These are phyloP conservation scores for Lasiodiplodia sp. DNA, from an alignment of 2,329 filamentous ascomycete species.

Conservation along the genomic window DNA sequence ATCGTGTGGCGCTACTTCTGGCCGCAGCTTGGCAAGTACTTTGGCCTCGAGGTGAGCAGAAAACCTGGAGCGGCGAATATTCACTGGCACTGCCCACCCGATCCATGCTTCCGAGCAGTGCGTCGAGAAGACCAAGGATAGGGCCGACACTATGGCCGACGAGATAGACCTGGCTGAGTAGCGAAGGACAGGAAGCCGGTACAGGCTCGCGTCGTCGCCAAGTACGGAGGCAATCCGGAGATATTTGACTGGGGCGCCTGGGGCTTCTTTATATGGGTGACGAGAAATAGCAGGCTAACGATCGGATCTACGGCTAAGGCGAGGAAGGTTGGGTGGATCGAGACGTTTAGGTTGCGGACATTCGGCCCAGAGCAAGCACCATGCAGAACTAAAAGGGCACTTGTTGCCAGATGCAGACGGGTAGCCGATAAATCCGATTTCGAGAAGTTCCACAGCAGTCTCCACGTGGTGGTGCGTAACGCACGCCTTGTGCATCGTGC, in stretches of 20 bases:
- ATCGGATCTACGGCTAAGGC: not conserved
- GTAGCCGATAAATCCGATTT: slow-evolving; percentile 17
- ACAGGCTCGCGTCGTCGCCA: not conserved
- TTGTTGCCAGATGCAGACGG: not conserved
- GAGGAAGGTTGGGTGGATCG: not conserved
- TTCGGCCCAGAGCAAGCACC: not conserved
- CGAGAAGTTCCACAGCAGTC: not conserved
- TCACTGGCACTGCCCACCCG: too few relatives aligned
- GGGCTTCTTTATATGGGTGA: not conserved
- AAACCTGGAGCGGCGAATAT: not conserved
- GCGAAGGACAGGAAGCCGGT: not conserved
- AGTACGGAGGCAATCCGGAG: not conserved
- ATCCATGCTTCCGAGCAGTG: not conserved
- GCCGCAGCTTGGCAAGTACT: slow-evolving; percentile 49
- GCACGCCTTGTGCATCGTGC: not conserved
- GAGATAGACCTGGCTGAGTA: not conserved
- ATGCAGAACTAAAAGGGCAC: not conserved
- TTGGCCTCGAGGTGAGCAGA: slow-evolving; percentile 38
- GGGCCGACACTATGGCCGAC: not conserved
- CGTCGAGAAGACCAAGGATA: not conserved
- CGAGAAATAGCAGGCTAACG: not conserved
- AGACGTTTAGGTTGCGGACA: not conserved
- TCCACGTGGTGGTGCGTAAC: slow-evolving; percentile 8
- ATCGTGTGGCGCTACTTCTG: slow-evolving; percentile 51
- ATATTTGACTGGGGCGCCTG: not conserved